These are phyloP conservation scores for Aspergillus bertholletiae DNA, from an alignment of 495 filamentous ascomycete species.

Conservation along the genomic window DNA sequence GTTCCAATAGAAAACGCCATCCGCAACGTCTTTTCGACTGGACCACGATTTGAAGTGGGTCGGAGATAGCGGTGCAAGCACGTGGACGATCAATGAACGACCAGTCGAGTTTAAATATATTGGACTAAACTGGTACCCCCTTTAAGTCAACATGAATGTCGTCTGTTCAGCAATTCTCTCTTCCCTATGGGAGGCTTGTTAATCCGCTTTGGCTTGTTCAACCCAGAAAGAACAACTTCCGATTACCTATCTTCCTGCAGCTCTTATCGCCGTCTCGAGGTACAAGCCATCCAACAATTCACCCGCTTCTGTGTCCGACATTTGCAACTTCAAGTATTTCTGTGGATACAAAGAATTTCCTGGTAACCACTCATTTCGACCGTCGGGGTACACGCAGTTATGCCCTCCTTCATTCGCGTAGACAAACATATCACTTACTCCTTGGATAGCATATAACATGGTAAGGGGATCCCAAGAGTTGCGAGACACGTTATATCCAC, in stretches of 20 bases:
- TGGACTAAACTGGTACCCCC: no score
- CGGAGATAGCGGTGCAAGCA: no score
- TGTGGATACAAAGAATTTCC: not conserved
- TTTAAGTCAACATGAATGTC: no score
- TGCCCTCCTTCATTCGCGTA: slow-evolving; percentile 4
- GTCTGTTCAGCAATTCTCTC: no score
- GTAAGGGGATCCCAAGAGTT: slow-evolving; percentile 45
- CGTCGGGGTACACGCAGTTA: slow-evolving; percentile 7
- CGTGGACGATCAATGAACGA: no score
- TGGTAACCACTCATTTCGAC: slow-evolving; percentile 2
- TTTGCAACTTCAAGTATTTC: not conserved
- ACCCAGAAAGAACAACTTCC: no score
- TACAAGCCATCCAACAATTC: not conserved
- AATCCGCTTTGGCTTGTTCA: no score
- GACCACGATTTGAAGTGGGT: no score
- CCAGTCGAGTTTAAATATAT: no score
- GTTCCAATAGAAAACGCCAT: no score
- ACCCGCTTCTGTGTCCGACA: not conserved
- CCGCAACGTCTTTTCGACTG: no score
- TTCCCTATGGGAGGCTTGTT: no score
- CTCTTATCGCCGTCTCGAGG: not conserved
- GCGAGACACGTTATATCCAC: slow-evolving; percentile 7
- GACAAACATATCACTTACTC: slow-evolving; percentile 29
- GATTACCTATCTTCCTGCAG: not conserved
- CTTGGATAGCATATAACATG: slow-evolving; percentile 38